Conservation (phyloP, 352 stramenopile genomes). For the Phytophthora tubulina region DNA sequence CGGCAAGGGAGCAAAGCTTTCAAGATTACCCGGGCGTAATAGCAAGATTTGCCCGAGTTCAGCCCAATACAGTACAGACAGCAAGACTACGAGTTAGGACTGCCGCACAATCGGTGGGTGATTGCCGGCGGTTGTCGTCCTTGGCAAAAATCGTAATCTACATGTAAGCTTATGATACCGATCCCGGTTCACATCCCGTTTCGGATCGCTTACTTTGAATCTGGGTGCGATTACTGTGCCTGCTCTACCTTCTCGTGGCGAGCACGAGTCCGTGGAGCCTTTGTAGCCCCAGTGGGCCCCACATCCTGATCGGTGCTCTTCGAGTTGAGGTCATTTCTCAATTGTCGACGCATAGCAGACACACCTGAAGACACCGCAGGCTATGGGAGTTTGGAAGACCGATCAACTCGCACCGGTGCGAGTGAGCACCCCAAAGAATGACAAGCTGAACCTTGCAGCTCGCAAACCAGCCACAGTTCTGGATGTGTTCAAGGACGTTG, state of each 20-base stretch:
- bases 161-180: not conserved
- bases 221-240: conserved; percentile 14
- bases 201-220: conserved; percentile 3
- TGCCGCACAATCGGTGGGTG: not conserved
- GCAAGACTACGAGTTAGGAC: no score
- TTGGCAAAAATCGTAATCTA: not conserved
- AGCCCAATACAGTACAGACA: no score
- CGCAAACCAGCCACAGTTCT: conserved; percentile 49
- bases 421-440: conserved; percentile 17
- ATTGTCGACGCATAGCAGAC: conserved; percentile 3
- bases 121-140: not conserved
- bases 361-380: not conserved
- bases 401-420: conserved; percentile 33
- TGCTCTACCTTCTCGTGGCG: conserved; percentile 1
- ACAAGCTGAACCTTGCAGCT: conserved; percentile 34
- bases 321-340: conserved; percentile 27
- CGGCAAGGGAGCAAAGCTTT: not conserved
- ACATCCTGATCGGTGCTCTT: conserved; percentile 3
- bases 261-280: conserved; percentile 6
- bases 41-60: not conserved
- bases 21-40: not conserved
- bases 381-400: conserved; percentile 38
- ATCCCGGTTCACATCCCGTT: conserved; percentile 13
- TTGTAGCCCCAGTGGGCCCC: conserved; percentile 2
- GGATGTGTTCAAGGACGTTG: conserved; percentile 50